Conservation (phyloP, 2,329 filamentous ascomycete genomes). For the Stachybotrys elegans region DNA sequence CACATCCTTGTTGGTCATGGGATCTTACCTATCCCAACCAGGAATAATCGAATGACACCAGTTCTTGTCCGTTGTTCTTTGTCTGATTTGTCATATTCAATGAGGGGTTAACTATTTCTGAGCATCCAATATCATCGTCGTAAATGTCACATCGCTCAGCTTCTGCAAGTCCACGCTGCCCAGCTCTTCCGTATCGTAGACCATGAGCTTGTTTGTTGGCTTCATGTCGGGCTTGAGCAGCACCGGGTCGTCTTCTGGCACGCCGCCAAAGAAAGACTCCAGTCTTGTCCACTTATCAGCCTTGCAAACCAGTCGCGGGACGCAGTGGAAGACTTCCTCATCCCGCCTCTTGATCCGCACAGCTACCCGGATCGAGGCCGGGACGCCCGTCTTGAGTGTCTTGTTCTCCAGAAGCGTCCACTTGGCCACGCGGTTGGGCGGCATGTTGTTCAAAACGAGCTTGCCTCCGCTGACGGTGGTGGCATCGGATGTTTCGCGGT, state of each 20-base stretch:
- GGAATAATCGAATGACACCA: too few relatives aligned
- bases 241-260: conserved; percentile 1
- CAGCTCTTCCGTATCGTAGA: conserved; percentile 1
- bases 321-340: neutral
- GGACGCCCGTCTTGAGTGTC: conserved; percentile 4
- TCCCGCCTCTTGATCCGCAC: conserved; percentile 3
- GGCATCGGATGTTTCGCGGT: conserved; percentile 4
- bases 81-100: too few relatives aligned
- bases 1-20: too few relatives aligned
- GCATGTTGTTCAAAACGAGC: conserved; percentile 5
- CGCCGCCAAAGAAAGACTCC: conserved; percentile 1
- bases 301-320: too few relatives aligned
- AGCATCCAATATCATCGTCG: conserved; percentile 2
- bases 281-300: neutral
- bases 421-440: conserved; percentile 5
- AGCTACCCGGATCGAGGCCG: conserved; percentile 3
- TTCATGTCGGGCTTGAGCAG: conserved; percentile 3
- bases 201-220: neutral
- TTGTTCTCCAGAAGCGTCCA: conserved; percentile 10
- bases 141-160: conserved; percentile 4
- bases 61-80: too few relatives aligned
- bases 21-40: too few relatives aligned
- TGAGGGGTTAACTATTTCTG: too few relatives aligned
- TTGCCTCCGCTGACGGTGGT: neutral
- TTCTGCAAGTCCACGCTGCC: conserved; percentile 4